Percentiles rank a stretch among this genome's conserved stretches.
Conservation (phyloP, 441 rosid genomes). For the Erodium texanum region DNA sequence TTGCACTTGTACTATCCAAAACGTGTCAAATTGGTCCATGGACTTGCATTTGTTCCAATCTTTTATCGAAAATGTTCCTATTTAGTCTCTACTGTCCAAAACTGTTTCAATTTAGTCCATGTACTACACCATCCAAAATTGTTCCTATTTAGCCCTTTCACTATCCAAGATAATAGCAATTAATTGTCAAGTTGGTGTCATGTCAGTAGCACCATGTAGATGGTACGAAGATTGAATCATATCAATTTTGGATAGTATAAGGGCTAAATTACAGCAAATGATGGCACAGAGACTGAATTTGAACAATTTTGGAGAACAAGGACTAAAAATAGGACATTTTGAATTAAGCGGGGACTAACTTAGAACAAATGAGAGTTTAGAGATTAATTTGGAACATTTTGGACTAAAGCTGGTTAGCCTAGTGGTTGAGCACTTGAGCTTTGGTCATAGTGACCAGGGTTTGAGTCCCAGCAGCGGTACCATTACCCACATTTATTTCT, state of each 20-base stretch:
- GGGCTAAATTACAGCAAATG: background rate
- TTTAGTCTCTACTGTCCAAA: background rate
- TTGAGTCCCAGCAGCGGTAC: no score
- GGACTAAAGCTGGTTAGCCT: no score
- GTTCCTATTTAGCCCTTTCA: background rate
- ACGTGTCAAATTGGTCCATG: no score
- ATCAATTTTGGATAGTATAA: no score
- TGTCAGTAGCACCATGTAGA: background rate
- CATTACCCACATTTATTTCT: no score
- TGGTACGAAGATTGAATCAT: background rate
- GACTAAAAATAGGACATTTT: background rate
- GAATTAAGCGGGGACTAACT: background rate
- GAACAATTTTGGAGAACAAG: background rate
- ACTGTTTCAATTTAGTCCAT: background rate
- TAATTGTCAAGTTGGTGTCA: background rate
- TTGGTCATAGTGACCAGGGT: no score
- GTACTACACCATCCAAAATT: background rate
- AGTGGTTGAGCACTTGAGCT: no score
- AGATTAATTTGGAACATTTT: background rate
- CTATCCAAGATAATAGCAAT: background rate
- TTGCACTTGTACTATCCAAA: background rate
- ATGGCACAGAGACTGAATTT: background rate
- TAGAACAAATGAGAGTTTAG: background rate
- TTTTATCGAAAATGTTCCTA: no score
- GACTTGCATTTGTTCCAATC: background rate